Base-by-base conservation (phyloP, 805 yeast species). In the Ogataea salicorniae region DNA sequence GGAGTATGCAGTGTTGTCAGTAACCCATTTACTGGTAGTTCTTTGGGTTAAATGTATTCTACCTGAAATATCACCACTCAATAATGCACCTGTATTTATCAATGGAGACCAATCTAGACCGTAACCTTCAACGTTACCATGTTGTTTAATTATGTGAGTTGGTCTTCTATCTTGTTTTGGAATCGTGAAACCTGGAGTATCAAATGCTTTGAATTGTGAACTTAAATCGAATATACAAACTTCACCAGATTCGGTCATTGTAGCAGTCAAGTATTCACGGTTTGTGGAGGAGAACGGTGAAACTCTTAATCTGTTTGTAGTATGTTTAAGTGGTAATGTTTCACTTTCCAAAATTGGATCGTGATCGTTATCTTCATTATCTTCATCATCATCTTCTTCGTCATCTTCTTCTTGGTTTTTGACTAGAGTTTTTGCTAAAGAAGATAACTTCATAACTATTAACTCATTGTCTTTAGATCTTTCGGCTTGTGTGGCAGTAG, bases 71-170 rank as follows among this genome's bases (percentile, higher is more conserved):
- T 94, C 99, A 59, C 99, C 99, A 4, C 95, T 79, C 48, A 94
- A 73, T 52, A 94, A 71, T 1, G 90, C 76, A 20, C 98, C 98
- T 3, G 88, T 79, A 54, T 76, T 76, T 50, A 82, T 78, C 53
- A 85, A 70, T 39, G 97, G 96, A 1, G 96, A 87, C 99, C 99
- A 94, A 67, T 92, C 99, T 40, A 94, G 67, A 15, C 97, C 99
- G 61, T 89, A 94, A 34, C 99, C 98, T 71, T 94, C 99, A n/a
- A 87, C 95, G 55, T 84, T 84, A 22, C 97, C 97, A 64, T 94
- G 99, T 53, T 71, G 76, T 60, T 79, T 79, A 50, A 94, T 74
- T 6, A 96, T 89, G 69, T 90, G 91, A 11, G 81, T 62, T 17
- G 98, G 96, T 64, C 83, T 79, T 63, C 85, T 88, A 53, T 83